Base-by-base conservation (phyloP, 495 filamentous ascomycete genomes). In the Xylaria nigripes region DNA sequence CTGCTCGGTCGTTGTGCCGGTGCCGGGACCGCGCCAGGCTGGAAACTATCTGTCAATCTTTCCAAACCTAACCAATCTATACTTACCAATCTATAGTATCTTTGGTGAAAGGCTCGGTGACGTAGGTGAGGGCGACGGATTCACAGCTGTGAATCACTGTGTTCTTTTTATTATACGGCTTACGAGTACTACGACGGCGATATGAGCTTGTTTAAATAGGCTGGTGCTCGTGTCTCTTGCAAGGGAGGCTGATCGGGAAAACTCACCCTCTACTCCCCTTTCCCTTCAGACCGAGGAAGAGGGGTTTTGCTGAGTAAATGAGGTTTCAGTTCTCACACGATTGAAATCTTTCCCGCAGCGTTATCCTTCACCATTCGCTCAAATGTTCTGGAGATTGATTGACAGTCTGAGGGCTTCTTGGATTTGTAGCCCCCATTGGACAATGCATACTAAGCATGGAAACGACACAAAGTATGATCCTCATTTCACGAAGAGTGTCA, bases 401-500 rank as follows among this genome's bases (percentile, higher is more conserved):
- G n/a, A n/a, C n/a, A n/a, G n/a, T n/a, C n/a, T n/a, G n/a, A n/a
- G n/a, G n/a, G n/a, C n/a, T n/a, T n/a, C n/a, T n/a, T n/a, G n/a
- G n/a, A n/a, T n/a, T n/a, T n/a, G n/a, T n/a, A n/a, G n/a, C n/a
- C n/a, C n/a, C n/a, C n/a, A n/a, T n/a, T n/a, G n/a, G 7, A 18
- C 22, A 27, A 54, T 36, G 45, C 23, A 48, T 1, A 40, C n/a
- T 27, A 25, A 43, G 13, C 19, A 48, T 13, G 44, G 50, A 30
- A 62, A 58, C 42, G 24, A 16, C 49, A 43, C 54, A 1, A 54
- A 69, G 44, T 64, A 70, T 63, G 76, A 86, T 61, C 78, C 81
- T 38, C 69, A 75, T 45, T 84, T 89, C 76, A 88, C 84, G 32
- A 75, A 84, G 61, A 72, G 72, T 59, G 85, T 89, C 63, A 81